phyloP scores from a whole-genome alignment of 2,329 filamentous ascomycete genomes.

The Pyrenophora graminea region DNA sequence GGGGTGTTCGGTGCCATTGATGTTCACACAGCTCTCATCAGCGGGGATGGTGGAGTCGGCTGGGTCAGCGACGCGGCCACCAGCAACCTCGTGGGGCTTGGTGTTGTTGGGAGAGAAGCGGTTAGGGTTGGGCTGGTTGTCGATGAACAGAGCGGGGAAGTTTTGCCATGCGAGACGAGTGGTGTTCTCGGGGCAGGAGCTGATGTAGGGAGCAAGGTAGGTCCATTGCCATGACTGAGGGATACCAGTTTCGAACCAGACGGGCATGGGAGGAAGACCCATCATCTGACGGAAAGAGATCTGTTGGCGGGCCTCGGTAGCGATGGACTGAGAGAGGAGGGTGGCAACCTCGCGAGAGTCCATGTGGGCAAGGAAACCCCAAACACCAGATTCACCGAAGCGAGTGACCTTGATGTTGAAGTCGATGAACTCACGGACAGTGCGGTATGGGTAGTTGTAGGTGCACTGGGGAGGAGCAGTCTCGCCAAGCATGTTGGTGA shows the following conservation, averaged over 20 bases:
- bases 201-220: conserved; percentile 78
- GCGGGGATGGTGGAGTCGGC: conserved; percentile 52
- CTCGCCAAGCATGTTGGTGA: conserved; percentile 77
- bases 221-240: conserved; percentile 88
- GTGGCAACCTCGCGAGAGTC: conserved; percentile 75
- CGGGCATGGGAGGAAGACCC: conserved; percentile 78
- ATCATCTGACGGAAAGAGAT: conserved; percentile 82
- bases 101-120: conserved; percentile 66
- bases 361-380: conserved; percentile 78
- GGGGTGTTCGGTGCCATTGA: conserved; percentile 57
- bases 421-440: conserved; percentile 76
- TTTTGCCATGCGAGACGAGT: conserved; percentile 84
- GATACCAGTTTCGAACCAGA: conserved; percentile 79
- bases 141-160: conserved; percentile 71
- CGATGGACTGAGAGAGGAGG: conserved; percentile 74
- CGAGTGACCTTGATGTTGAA: conserved; percentile 86
- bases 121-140: conserved; percentile 77
- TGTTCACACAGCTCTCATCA: conserved; percentile 61
- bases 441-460: conserved; percentile 80
- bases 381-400: conserved; percentile 78
- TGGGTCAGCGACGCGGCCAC: conserved; percentile 62
- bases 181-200: conserved; percentile 71
- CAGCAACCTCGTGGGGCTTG: conserved; percentile 66
- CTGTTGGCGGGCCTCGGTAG: conserved; percentile 80
- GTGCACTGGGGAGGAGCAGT: conserved; percentile 73